phyloP scores from a whole-genome alignment of 345 rosid genomes.

The Eucalyptus guilfoylei region DNA sequence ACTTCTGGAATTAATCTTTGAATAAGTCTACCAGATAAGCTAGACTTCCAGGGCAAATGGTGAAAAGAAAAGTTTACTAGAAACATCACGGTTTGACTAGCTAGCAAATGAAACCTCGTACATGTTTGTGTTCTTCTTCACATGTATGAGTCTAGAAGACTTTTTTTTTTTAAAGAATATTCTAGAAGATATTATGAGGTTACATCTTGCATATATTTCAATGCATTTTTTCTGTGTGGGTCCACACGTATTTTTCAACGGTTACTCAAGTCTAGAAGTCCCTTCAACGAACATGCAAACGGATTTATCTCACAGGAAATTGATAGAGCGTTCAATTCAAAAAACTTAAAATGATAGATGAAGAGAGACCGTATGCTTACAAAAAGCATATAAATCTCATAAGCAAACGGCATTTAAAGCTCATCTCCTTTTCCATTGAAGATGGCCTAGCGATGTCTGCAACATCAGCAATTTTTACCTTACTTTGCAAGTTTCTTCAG shows the following conservation, averaged over 20 bases:
- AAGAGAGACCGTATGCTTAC: neutral
- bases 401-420: neutral
- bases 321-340: neutral
- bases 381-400: neutral
- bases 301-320: neutral
- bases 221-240: neutral
- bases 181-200: neutral
- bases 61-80: neutral
- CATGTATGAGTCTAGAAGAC: neutral
- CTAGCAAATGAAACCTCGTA: neutral
- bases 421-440: neutral
- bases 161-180: too few relatives aligned
- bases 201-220: neutral
- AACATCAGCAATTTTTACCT: neutral
- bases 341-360: neutral
- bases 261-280: neutral
- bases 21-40: neutral
- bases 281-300: neutral
- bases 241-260: neutral
- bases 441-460: neutral
- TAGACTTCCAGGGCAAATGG: neutral
- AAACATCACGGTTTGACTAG: neutral
- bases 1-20: neutral
- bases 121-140: neutral
- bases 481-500: neutral